Conservation (phyloP, 805 yeast species). For the Pichia kluyveri region DNA sequence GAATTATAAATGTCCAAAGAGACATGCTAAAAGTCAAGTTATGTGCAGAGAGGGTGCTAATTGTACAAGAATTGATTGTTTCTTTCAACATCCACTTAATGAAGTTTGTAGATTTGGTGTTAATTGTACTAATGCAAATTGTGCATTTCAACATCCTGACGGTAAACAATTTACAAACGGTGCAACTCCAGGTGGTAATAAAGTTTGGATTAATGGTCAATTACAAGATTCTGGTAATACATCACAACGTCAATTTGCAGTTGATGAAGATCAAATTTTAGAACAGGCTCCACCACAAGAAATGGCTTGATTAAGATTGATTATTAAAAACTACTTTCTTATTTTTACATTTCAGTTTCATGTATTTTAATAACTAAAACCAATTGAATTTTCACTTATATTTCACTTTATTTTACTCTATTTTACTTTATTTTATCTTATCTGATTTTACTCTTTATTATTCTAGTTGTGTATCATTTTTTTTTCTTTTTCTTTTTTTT, state of each 20-base stretch:
- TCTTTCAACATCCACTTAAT: constrained; percentile 70
- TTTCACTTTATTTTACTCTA: not conserved
- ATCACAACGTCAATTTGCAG: constrained; percentile 64
- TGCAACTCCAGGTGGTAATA: constrained; percentile 13
- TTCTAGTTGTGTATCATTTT: constrained; percentile 2
- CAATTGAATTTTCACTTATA: not conserved
- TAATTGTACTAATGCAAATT: constrained; percentile 61
- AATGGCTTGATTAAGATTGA: constrained; percentile 3
- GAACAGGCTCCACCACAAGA: constrained; percentile 54
- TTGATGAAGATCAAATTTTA: constrained; percentile 63
- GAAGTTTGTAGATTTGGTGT: constrained; percentile 76
- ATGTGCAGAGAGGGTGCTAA: constrained; percentile 76
- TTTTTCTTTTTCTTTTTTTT: constrained; percentile 3
- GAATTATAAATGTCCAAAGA: constrained; percentile 66
- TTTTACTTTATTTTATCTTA: not conserved
- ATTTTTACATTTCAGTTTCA: no score
- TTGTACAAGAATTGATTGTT: constrained; percentile 75
- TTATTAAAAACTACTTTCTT: no score
- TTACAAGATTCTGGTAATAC: constrained; percentile 27
- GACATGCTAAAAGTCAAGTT: constrained; percentile 71
- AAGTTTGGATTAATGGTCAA: constrained; percentile 25
- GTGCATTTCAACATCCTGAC: constrained; percentile 74
- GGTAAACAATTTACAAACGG: constrained; percentile 40
- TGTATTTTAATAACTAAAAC: no score
- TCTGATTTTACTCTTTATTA: not conserved